These are phyloP conservation scores for Ceratobasidium sp. DNA, from an alignment of 1,284 basidiomycete species.

Conservation along the genomic window DNA sequence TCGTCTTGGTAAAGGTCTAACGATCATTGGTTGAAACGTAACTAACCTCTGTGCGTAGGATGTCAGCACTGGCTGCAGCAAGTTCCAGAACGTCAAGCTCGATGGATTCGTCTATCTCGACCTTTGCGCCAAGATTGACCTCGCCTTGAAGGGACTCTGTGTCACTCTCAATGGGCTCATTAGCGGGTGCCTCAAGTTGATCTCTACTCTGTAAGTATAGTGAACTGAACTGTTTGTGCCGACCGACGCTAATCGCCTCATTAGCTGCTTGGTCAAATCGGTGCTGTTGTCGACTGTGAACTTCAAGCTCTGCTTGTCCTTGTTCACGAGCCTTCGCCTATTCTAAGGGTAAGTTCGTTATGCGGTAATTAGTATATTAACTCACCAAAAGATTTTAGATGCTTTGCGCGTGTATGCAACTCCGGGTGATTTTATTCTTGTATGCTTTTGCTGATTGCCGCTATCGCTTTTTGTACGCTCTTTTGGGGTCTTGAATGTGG, in stretches of 20 bases:
- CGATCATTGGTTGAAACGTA: background rate
- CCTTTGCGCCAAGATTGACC: conserved; percentile 28
- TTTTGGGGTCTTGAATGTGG: conserved; percentile 20
- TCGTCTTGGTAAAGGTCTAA: conserved; percentile 25
- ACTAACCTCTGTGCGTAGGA: conserved; percentile 4
- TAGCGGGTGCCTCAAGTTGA: conserved; percentile 17
- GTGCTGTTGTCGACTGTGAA: conserved; percentile 10
- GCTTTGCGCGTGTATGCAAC: background rate
- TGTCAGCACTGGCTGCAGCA: conserved; percentile 29
- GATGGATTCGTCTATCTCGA: conserved; percentile 19
- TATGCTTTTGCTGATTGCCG: background rate
- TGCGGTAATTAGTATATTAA: background rate
- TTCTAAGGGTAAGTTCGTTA: conserved; percentile 8
- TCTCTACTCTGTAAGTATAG: conserved; percentile 12
- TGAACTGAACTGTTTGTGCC: background rate
- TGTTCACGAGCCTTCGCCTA: conserved; percentile 18
- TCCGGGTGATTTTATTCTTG: background rate
- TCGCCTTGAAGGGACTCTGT: conserved; percentile 32
- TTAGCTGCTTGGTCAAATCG: conserved; percentile 20
- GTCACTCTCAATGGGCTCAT: conserved; percentile 19
- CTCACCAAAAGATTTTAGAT: background rate
- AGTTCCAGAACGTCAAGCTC: conserved; percentile 38
- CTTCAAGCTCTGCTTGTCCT: conserved; percentile 24
- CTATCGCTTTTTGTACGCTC: conserved; percentile 20
- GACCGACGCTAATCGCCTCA: background rate